A percentile compares a stretch with the other conserved stretches of the same genome.
phyloP scores from a whole-genome alignment of 768 basidiomycete genomes.

The Serendipita sp. region DNA sequence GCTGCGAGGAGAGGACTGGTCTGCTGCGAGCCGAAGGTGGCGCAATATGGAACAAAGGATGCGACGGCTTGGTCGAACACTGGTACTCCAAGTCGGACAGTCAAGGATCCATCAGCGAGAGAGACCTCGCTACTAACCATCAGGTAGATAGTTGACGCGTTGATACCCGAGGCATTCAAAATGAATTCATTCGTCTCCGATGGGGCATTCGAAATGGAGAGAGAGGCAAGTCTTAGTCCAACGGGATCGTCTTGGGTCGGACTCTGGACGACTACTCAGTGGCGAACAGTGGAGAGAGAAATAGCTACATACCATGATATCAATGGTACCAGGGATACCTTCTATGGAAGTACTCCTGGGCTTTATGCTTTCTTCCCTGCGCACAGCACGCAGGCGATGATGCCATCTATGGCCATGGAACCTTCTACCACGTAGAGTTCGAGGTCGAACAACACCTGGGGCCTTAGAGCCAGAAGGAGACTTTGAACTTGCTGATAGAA shows the following conservation, averaged over 20 bases:
- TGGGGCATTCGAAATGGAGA: slow-evolving; percentile 19
- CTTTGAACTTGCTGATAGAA: slow-evolving; percentile 9
- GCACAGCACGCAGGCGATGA: background rate
- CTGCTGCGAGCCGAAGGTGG: slow-evolving; percentile 43
- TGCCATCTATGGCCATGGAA: no score
- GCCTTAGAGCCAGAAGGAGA: background rate
- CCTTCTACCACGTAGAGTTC: background rate
- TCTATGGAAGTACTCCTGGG: background rate
- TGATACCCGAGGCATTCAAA: slow-evolving; percentile 34
- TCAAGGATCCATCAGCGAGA: slow-evolving; percentile 6
- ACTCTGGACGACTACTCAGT: slow-evolving; percentile 18
- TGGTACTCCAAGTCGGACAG: slow-evolving; percentile 29
- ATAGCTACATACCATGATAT: slow-evolving; percentile 30
- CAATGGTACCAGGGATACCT: slow-evolving; percentile 27
- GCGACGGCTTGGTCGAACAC: slow-evolving; percentile 27
- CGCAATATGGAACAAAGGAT: slow-evolving; percentile 32
- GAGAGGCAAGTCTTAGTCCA: slow-evolving; percentile 25
- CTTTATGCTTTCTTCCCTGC: background rate
- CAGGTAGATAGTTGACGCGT: slow-evolving; percentile 30
- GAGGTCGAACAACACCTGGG: background rate
- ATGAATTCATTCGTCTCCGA: slow-evolving; percentile 20
- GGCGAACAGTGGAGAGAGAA: slow-evolving; percentile 15
- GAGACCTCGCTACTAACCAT: slow-evolving; percentile 13
- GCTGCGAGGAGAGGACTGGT: slow-evolving; percentile 34
- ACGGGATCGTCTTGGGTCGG: slow-evolving; percentile 20